These are phyloP conservation scores for Schwanniomyces polymorphus DNA, from an alignment of 805 yeast genomes.

Conservation along the genomic window DNA sequence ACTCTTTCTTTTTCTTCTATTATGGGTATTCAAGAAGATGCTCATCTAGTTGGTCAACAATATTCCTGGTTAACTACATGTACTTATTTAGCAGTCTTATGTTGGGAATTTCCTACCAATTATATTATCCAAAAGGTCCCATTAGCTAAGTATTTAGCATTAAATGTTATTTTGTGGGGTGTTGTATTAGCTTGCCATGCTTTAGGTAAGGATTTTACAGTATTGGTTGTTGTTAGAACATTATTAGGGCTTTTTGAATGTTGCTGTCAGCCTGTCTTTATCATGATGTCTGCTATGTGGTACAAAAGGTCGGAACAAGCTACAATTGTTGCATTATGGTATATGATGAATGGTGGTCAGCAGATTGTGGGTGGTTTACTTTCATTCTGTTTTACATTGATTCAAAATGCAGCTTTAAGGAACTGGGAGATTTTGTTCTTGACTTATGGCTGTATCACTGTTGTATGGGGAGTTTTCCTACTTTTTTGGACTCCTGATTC, in stretches of 20 bases:
- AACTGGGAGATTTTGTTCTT: conserved; percentile 25
- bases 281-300: conserved; percentile 12
- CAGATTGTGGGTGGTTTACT: conserved; percentile 22
- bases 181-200: conserved; percentile 20
- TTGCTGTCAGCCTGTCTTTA: conserved; percentile 12
- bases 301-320: conserved; percentile 34
- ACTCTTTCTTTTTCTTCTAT: conserved; percentile 47
- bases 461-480: conserved; percentile 16
- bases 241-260: conserved; percentile 32
- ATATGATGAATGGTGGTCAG: conserved; percentile 26
- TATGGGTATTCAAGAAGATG: conserved; percentile 21
- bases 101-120: conserved; percentile 17
- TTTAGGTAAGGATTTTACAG: conserved; percentile 34
- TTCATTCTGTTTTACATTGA: conserved; percentile 16
- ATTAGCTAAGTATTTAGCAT: conserved; percentile 12
- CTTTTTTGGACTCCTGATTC: conserved; percentile 18
- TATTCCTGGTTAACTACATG: conserved; percentile 29
- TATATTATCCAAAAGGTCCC: conserved; percentile 18
- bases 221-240: conserved; percentile 31
- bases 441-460: conserved; percentile 16
- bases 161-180: conserved; percentile 14
- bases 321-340: conserved; percentile 25
- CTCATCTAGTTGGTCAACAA: conserved; percentile 18
- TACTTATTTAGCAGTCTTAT: conserved; percentile 22
- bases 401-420: conserved; percentile 14